phyloP scores from a whole-genome alignment of 495 filamentous ascomycete species.

The Xylaria grammica region DNA sequence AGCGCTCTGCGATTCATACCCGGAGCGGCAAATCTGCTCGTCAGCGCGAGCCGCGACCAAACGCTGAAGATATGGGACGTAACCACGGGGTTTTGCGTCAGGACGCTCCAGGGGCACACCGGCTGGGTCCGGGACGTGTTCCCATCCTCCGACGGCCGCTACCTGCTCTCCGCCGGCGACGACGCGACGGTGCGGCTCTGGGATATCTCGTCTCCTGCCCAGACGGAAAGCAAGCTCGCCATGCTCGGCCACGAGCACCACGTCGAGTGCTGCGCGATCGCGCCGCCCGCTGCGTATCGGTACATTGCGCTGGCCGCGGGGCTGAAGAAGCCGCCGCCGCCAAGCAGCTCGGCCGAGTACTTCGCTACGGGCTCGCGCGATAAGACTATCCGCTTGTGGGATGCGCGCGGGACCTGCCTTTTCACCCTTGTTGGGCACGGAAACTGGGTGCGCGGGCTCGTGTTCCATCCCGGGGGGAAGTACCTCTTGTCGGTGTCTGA shows the following conservation, averaged over 20 bases:
- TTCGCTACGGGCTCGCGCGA: constrained; percentile 78
- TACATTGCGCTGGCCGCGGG: constrained; percentile 73
- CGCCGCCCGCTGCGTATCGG: constrained; percentile 69
- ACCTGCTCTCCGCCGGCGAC: constrained; percentile 71
- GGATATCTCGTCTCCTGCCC: constrained; percentile 58
- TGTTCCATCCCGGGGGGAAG: constrained; percentile 82
- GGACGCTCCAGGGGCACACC: constrained; percentile 66
- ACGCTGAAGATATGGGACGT: constrained; percentile 78
- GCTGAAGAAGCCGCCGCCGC: constrained; percentile 69
- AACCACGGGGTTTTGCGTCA: constrained; percentile 77
- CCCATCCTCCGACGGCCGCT: constrained; percentile 73
- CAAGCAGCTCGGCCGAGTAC: constrained; percentile 71
- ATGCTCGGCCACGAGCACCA: constrained; percentile 79
- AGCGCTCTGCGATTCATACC: constrained; percentile 78
- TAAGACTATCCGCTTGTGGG: constrained; percentile 80
- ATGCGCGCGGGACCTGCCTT: constrained; percentile 71
- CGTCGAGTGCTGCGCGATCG: constrained; percentile 78
- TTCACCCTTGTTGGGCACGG: constrained; percentile 80
- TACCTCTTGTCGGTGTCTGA: constrained; percentile 75
- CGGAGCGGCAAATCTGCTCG: constrained; percentile 70
- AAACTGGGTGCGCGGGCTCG: constrained; percentile 77
- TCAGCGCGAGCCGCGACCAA: constrained; percentile 71
- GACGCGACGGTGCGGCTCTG: constrained; percentile 73
- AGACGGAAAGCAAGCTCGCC: constrained; percentile 65
- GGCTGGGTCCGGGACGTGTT: constrained; percentile 77